A percentile compares a stretch with the other conserved stretches of the same genome.
phyloP scores from a whole-genome alignment of 257 asterid genomes.

The Leptodermis oblonga region DNA sequence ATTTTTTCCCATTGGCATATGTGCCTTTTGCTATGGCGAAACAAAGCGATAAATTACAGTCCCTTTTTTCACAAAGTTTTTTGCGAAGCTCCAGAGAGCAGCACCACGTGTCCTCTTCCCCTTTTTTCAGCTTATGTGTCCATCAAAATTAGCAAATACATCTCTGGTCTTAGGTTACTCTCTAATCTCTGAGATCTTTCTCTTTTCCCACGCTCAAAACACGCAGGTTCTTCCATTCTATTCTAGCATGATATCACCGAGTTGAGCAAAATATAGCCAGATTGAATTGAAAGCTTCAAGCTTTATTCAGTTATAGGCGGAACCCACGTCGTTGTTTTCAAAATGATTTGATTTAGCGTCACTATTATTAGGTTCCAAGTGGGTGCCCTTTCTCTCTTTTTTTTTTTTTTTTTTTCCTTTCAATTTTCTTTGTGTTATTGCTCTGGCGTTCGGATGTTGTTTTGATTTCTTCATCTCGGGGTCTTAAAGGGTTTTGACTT shows the following conservation, averaged over 20 bases:
- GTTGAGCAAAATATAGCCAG: constrained; percentile 17
- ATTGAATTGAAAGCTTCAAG: constrained; percentile 16
- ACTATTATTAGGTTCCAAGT: constrained; percentile 6
- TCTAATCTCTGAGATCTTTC: no score
- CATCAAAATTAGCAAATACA: not conserved
- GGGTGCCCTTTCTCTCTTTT: constrained; percentile 17
- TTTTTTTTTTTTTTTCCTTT: no score
- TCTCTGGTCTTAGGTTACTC: constrained; percentile 12
- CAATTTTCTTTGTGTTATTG: no score
- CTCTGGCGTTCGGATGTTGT: not conserved
- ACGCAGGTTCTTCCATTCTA: not conserved
- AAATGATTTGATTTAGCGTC: constrained; percentile 5
- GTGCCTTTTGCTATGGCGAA: not conserved
- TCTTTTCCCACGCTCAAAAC: not conserved
- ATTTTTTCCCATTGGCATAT: constrained; percentile 9
- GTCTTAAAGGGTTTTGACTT: constrained; percentile 15
- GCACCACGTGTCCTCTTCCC: constrained; percentile 50
- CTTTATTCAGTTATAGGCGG: constrained; percentile 20
- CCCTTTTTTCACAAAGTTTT: not conserved
- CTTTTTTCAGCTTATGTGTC: constrained; percentile 27
- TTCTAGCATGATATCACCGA: constrained; percentile 23
- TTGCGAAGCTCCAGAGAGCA: not conserved
- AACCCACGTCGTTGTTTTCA: constrained; percentile 6
- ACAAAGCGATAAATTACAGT: not conserved
- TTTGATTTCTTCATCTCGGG: constrained; percentile 9